A percentile compares a stretch with the other conserved stretches of the same genome.
These are phyloP conservation scores for Alopecurus myosuroides DNA, from an alignment of 176 grass and related monocot species.

Conservation along the genomic window DNA sequence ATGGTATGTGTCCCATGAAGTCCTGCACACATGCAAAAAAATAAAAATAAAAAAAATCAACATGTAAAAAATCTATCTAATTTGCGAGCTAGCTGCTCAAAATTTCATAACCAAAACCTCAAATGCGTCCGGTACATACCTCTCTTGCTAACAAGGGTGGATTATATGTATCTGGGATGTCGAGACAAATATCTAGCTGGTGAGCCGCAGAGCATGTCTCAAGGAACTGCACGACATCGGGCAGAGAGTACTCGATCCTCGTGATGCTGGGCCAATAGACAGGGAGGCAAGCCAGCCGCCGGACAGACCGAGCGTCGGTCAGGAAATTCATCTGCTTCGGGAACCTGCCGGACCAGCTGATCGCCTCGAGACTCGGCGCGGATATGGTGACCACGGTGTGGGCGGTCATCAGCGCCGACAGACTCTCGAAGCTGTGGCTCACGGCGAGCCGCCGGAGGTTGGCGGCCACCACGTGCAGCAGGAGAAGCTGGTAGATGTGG, in stretches of 20 bases:
- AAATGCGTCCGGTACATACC: background rate
- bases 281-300: background rate
- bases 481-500: background rate
- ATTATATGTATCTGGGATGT: background rate
- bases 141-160: background rate
- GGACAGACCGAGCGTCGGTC: background rate
- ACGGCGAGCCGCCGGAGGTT: background rate
- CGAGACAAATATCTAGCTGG: background rate
- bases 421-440: background rate
- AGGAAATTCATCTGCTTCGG: background rate
- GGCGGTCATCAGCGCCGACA: background rate
- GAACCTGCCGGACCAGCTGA: background rate
- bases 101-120: background rate
- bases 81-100: background rate
- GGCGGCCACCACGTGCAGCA: background rate
- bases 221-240: background rate
- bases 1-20: background rate
- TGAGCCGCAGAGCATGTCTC: background rate
- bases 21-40: constrained; percentile 2
- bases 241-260: background rate
- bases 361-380: background rate
- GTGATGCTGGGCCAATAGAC: background rate
- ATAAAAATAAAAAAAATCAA: too few species aligned
- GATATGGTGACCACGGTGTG: background rate
- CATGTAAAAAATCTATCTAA: background rate